These are phyloP conservation scores for Geosmithia flava DNA, from an alignment of 2,329 filamentous ascomycete genomes.

Conservation along the genomic window DNA sequence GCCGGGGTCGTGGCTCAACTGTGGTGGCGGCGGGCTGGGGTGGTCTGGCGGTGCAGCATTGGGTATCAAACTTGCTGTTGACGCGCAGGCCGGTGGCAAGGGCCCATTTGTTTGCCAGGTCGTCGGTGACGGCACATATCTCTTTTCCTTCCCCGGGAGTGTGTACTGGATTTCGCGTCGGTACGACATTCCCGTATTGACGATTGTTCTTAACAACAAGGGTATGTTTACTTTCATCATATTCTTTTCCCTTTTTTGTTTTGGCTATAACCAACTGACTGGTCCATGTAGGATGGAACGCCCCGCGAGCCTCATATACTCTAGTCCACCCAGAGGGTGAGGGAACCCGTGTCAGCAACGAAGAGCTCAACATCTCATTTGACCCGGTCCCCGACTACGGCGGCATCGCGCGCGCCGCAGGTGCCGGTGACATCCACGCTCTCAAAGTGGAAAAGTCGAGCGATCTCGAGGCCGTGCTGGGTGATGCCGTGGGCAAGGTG, in stretches of 20 bases:
- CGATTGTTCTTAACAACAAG: constrained; percentile 44
- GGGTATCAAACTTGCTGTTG: constrained; percentile 58
- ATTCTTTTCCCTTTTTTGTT: background rate
- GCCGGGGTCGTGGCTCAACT: constrained; percentile 65
- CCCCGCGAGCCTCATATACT: constrained; percentile 24
- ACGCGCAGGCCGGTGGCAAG: constrained; percentile 20
- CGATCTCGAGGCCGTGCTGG: constrained; percentile 34
- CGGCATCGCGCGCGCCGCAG: constrained; percentile 46
- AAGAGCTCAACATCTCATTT: constrained; percentile 34
- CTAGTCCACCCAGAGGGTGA: constrained; percentile 30
- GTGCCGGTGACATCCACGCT: constrained; percentile 39
- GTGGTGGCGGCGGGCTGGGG: constrained; percentile 63
- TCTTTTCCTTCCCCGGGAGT: constrained; percentile 41
- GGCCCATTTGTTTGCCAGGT: constrained; percentile 40
- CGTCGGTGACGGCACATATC: constrained; percentile 44
- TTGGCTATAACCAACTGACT: background rate
- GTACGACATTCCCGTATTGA: constrained; percentile 41
- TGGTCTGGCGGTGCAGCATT: constrained; percentile 65
- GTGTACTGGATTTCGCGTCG: constrained; percentile 43
- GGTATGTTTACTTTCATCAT: constrained; percentile 24
- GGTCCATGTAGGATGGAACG: constrained; percentile 12
- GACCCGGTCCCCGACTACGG: constrained; percentile 29
- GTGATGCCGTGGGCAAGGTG: constrained; percentile 37
- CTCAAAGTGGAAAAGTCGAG: constrained; percentile 31
- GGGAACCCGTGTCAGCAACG: constrained; percentile 26